Evolutionary conservation across 768 basidiomycete genomes (phyloP), one percentile per base, ranked within the genome.

Genomic region (Hirschioporus abietinus): DNA sequence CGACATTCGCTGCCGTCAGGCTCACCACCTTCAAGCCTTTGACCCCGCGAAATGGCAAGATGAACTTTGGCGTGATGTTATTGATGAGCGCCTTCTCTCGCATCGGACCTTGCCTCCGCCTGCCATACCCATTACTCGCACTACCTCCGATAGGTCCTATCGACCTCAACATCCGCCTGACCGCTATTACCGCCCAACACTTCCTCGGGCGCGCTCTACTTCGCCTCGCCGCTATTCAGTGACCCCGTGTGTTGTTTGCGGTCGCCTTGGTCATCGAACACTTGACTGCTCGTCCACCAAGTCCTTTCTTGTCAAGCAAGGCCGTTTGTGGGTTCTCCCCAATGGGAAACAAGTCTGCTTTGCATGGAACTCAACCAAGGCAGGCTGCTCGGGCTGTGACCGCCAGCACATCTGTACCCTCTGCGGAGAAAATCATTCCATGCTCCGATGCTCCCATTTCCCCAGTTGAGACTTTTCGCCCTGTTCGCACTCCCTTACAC

Each of bases 401-500:
- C 67, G 35, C 60, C 4, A 3, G 8, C 71, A 74, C 64, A 30
- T 52, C 52, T 73, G 73, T 62, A 58, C 71, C 4, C 67, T 74
- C 17, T 74, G 73, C 65, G 65, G 68, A 9, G 15, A 23, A 0
- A 24, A 59, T 0, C 70, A 76, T 52, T 65, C 66, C 17, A 34
- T 25, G 25, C 71, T 71, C 0, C 72, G 75, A 61, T 26, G 20
- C 1, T 74, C 71, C 64, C 10, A 34, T 1, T 20, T 66, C 18
- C 17, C 42, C 42, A 20, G 3, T 66, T 69, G 68, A 72, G 0
- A 3, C 42, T 3, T 70, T 76, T 59, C 58, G 69, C 1, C 70
- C 69, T 0, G 67, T 76, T 7, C 42, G 72, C 0, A 77, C 74
- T 5, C 75, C 75, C 0, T 69, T 76, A 18, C 42, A 17, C 9